phyloP scores from a whole-genome alignment of 345 rosid genomes.

The Angophora floribunda region DNA sequence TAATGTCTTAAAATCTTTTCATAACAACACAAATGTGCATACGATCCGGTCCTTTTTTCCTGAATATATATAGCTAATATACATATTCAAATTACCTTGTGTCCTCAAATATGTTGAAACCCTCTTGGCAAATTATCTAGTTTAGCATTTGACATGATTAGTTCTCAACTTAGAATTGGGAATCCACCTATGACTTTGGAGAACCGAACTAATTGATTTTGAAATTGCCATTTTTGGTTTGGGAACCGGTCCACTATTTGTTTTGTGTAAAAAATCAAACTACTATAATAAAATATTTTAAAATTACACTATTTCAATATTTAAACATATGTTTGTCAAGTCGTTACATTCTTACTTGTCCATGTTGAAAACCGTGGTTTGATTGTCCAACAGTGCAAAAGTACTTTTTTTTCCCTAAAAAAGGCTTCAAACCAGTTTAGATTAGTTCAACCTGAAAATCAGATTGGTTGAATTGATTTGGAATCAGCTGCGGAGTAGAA shows the following conservation, averaged over 20 bases:
- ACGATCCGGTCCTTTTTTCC: too few relatives aligned
- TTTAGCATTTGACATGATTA: neutral
- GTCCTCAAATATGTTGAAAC: neutral
- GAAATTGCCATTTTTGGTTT: neutral
- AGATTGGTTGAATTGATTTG: neutral
- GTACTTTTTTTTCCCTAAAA: neutral
- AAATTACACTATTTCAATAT: neutral
- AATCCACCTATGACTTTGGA: neutral
- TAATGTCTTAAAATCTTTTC: neutral
- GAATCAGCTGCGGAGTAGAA: neutral
- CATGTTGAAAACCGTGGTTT: neutral
- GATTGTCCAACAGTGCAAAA: neutral
- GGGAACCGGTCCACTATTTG: neutral
- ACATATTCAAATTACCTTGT: neutral
- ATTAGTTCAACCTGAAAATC: neutral
- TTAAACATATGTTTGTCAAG: neutral
- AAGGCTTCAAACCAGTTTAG: neutral
- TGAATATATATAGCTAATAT: neutral
- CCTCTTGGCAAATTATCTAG: neutral
- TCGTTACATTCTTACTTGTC: neutral
- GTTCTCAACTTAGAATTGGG: neutral
- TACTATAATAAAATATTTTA: neutral
- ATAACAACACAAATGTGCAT: neutral
- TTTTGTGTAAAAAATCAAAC: neutral
- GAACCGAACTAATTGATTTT: neutral